Evolutionary conservation across 2,329 filamentous ascomycete genomes (phyloP).

Genomic region (Acarospora socialis): DNA sequence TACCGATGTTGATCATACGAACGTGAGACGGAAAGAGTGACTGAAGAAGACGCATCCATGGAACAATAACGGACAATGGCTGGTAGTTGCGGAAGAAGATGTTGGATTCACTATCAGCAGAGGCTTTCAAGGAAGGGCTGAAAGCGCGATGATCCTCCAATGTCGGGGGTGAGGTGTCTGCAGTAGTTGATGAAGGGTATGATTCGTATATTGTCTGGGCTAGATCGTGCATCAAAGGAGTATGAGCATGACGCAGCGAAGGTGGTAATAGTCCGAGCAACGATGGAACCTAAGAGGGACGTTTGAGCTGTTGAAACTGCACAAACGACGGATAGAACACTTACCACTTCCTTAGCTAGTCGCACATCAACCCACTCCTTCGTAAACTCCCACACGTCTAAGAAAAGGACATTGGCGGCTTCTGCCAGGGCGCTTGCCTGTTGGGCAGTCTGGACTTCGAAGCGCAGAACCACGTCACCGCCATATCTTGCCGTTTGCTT

Average conservation of each 20-base stretch:
- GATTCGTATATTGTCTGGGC: conserved; percentile 63
- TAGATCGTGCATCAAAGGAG: conserved; percentile 65
- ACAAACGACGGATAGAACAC: conserved; percentile 15
- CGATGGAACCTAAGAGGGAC: conserved; percentile 41
- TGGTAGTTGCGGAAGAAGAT: conserved; percentile 92
- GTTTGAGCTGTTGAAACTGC: conserved; percentile 7
- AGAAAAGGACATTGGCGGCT: conserved; percentile 58
- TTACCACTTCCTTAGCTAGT: conserved; percentile 58
- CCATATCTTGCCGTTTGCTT: conserved; percentile 53
- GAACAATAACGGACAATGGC: conserved; percentile 66
- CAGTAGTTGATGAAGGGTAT: conserved; percentile 40
- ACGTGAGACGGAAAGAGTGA: conserved; percentile 82
- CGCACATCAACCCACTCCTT: conserved; percentile 73
- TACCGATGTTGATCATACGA: conserved; percentile 59
- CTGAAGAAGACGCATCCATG: conserved; percentile 81
- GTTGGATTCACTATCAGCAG: conserved; percentile 35
- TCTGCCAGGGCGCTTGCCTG: conserved; percentile 60
- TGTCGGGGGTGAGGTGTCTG: conserved; percentile 19
- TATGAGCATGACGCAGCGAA: conserved; percentile 57
- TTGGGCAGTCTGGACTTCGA: conserved; percentile 56
- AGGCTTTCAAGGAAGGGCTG: conserved; percentile 20
- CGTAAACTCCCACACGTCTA: conserved; percentile 84
- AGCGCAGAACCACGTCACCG: conserved; percentile 76
- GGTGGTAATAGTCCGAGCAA: conserved; percentile 64
- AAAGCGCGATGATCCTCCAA: conserved; percentile 18